phyloP scores from a whole-genome alignment of 768 basidiomycete genomes.

The Russula lepida region DNA sequence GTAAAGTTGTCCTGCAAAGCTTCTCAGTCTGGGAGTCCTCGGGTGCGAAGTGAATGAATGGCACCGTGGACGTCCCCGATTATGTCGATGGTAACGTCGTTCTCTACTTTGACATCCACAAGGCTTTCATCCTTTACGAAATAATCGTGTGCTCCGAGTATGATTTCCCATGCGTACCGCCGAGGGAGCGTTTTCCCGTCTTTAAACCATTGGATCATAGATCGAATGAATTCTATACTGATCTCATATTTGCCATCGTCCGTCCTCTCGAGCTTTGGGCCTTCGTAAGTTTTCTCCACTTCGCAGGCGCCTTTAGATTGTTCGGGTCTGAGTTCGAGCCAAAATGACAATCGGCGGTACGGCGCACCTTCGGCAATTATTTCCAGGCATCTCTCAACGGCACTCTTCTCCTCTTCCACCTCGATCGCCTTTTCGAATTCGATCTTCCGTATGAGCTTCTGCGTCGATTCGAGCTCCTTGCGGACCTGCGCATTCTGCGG shows the following conservation, averaged over 20 bases:
- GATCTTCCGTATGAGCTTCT: slow-evolving; percentile 82
- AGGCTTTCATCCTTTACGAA: slow-evolving; percentile 75
- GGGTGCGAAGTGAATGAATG: not conserved
- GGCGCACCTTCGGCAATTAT: slow-evolving; percentile 71
- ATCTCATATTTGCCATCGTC: slow-evolving; percentile 65
- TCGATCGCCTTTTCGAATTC: slow-evolving; percentile 97
- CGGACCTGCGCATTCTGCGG: slow-evolving; percentile 78
- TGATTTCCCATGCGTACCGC: slow-evolving; percentile 93
- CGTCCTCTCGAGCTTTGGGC: slow-evolving; percentile 57
- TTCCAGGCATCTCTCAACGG: slow-evolving; percentile 65
- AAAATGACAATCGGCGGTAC: not conserved
- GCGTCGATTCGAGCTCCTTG: slow-evolving; percentile 75
- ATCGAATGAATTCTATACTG: slow-evolving; percentile 67
- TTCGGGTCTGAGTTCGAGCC: not conserved
- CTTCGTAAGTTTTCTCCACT: slow-evolving; percentile 61
- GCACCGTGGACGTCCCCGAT: slow-evolving; percentile 94
- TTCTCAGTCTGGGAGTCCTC: slow-evolving; percentile 5
- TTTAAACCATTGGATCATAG: slow-evolving; percentile 91
- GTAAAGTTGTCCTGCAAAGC: slow-evolving; percentile 76
- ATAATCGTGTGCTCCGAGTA: slow-evolving; percentile 71
- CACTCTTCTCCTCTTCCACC: slow-evolving; percentile 77
- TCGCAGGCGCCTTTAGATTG: slow-evolving; percentile 58
- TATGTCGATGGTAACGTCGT: slow-evolving; percentile 81
- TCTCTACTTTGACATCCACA: slow-evolving; percentile 63
- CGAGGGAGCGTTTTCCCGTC: slow-evolving; percentile 85